These are phyloP conservation scores for Polyplosphaeria fusca DNA, from an alignment of 495 filamentous ascomycete species.

Conservation along the genomic window DNA sequence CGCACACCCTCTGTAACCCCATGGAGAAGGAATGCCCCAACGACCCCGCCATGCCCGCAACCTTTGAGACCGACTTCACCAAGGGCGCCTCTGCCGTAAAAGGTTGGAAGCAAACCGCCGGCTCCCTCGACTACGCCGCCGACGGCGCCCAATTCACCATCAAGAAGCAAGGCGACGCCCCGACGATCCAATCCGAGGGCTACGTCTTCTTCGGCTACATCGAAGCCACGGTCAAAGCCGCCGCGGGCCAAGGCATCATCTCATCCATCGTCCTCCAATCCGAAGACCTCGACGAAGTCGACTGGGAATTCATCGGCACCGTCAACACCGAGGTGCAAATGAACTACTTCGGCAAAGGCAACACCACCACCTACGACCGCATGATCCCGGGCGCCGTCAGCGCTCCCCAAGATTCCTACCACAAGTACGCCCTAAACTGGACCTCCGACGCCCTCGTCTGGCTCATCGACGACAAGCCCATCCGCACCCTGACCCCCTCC, in stretches of 20 bases:
- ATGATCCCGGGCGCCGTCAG: conserved; percentile 56
- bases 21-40: conserved; percentile 60
- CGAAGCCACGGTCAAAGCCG: conserved; percentile 69
- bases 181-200: conserved; percentile 69
- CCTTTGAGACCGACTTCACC: conserved; percentile 64
- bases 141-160: conserved; percentile 70
- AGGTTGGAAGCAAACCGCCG: conserved; percentile 62
- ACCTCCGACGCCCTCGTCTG: conserved; percentile 67
- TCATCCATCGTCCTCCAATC: conserved; percentile 80
- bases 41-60: conserved; percentile 59
- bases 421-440: conserved; percentile 87
- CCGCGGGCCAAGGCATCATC: conserved; percentile 71
- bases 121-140: conserved; percentile 52
- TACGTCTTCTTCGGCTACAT: conserved; percentile 77
- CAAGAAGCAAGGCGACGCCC: conserved; percentile 64
- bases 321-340: conserved; percentile 61
- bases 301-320: conserved; percentile 63
- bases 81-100: conserved; percentile 50
- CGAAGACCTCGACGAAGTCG: conserved; percentile 84
- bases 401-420: conserved; percentile 56
- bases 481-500: conserved; percentile 66
- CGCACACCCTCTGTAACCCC: conserved; percentile 65
- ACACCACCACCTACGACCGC: conserved; percentile 63
- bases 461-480: conserved; percentile 65
- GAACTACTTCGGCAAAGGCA: conserved; percentile 87